phyloP scores from a whole-genome alignment of 306 rosid species.

The Lathyrus tuberosus region DNA sequence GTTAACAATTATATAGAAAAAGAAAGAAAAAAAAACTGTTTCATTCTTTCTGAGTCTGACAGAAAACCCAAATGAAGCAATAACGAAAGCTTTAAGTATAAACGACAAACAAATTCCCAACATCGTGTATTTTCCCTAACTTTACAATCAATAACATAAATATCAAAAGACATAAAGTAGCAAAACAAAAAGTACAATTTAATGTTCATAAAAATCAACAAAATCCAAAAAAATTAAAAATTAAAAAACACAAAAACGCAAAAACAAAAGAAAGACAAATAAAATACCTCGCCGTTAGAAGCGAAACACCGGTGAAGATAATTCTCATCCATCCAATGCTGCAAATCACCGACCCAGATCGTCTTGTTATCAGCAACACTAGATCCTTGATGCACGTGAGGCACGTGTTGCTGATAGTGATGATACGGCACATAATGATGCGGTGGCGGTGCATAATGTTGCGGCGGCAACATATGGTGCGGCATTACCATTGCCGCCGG shows the following conservation, averaged over 20 bases:
- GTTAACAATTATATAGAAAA: background rate
- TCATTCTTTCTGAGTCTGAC: conserved; percentile 8
- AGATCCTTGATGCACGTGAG: conserved; percentile 64
- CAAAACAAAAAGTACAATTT: background rate
- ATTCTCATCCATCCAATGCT: conserved; percentile 92
- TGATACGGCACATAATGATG: conserved; percentile 75
- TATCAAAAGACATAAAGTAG: conserved; percentile 2
- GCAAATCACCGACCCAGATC: conserved; percentile 92
- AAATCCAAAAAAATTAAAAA: background rate
- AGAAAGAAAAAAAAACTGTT: background rate
- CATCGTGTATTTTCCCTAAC: background rate
- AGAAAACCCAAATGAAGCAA: conserved; percentile 12
- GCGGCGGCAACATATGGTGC: conserved; percentile 90
- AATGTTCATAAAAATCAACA: conserved; percentile 1
- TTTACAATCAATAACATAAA: background rate
- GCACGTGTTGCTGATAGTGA: conserved; percentile 52
- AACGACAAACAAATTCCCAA: conserved; percentile 4
- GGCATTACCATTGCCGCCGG: conserved; percentile 94
- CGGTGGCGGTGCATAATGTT: conserved; percentile 65
- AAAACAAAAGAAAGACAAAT: background rate
- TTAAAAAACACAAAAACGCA: background rate
- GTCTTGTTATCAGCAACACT: conserved; percentile 75
- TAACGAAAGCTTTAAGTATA: background rate
- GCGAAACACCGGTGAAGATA: conserved; percentile 86
- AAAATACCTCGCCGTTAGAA: conserved; percentile 67